Conservation (phyloP, 2,329 filamentous ascomycete species). For the Alternaria brassicae region DNA sequence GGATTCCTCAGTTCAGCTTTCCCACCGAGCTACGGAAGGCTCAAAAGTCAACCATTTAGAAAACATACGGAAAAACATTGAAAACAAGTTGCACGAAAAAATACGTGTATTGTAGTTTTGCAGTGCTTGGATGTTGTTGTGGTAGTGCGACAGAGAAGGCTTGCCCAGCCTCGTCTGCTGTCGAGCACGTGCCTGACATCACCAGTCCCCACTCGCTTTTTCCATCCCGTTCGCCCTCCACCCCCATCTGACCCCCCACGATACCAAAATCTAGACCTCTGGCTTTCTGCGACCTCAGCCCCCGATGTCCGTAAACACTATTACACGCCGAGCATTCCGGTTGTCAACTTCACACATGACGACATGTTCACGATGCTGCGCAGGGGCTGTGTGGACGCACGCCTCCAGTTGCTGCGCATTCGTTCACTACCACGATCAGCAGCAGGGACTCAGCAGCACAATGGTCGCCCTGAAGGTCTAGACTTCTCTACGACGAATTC, state of each 20-base stretch:
- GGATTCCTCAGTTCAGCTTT: not conserved
- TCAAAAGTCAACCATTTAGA: not conserved
- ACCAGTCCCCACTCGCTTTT: not conserved
- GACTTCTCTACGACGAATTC: not conserved
- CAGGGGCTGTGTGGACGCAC: slow-evolving; percentile 10
- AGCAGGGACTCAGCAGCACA: slow-evolving; percentile 1
- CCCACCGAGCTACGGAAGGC: not conserved
- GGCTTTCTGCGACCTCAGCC: not conserved
- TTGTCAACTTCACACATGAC: slow-evolving; percentile 18
- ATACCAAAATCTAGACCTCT: slow-evolving; percentile 11
- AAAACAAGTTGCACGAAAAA: not conserved
- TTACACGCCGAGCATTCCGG: not conserved
- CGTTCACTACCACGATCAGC: slow-evolving; percentile 4
- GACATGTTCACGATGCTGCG: slow-evolving; percentile 12
- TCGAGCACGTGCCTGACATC: slow-evolving; percentile 6
- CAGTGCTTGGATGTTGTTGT: not conserved
- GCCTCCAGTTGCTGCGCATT: slow-evolving; percentile 16
- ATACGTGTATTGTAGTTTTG: too few relatives aligned
- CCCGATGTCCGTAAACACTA: not conserved
- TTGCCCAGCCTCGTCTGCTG: not conserved
- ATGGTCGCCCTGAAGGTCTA: not conserved
- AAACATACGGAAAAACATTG: not conserved
- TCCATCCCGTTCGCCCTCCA: not conserved
- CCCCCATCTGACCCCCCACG: not conserved
- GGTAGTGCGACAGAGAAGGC: not conserved